phyloP scores from a whole-genome alignment of 108 stramenopile genomes.

The Schizochytrium sp. region DNA sequence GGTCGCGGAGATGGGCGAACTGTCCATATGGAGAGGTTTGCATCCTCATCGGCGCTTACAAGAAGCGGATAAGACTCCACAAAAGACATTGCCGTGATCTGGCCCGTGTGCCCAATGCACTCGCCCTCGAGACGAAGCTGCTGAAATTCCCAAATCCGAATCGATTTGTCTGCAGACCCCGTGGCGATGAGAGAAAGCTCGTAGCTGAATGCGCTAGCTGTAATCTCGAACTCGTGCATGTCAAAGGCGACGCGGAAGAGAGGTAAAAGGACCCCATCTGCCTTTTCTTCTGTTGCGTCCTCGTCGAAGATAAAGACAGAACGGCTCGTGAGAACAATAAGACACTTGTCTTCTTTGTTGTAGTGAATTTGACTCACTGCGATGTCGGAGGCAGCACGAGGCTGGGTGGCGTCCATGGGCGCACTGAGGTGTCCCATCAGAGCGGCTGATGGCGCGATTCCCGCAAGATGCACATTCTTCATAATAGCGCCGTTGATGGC shows the following conservation, averaged over 20 bases:
- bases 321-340: constrained; percentile 22
- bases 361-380: constrained; percentile 22
- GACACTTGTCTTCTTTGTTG: constrained; percentile 25
- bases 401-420: background rate
- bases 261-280: constrained; percentile 20
- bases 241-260: constrained; percentile 22
- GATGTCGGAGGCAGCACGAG: background rate
- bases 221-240: constrained; percentile 26
- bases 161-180: constrained; percentile 19
- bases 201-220: constrained; percentile 21
- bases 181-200: constrained; percentile 37
- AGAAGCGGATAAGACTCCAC: background rate
- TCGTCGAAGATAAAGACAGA: constrained; percentile 21
- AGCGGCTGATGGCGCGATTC: background rate
- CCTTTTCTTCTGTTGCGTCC: constrained; percentile 19
- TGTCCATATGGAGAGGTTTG: constrained; percentile 5
- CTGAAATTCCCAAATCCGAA: constrained; percentile 37
- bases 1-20: background rate
- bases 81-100: background rate
- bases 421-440: background rate
- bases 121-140: constrained; percentile 17
- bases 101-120: background rate
- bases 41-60: background rate
- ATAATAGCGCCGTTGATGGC: constrained; percentile 28
- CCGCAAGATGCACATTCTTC: background rate